These are phyloP conservation scores for Suillus fuscotomentosus DNA, from an alignment of 768 basidiomycete genomes.

Conservation along the genomic window DNA sequence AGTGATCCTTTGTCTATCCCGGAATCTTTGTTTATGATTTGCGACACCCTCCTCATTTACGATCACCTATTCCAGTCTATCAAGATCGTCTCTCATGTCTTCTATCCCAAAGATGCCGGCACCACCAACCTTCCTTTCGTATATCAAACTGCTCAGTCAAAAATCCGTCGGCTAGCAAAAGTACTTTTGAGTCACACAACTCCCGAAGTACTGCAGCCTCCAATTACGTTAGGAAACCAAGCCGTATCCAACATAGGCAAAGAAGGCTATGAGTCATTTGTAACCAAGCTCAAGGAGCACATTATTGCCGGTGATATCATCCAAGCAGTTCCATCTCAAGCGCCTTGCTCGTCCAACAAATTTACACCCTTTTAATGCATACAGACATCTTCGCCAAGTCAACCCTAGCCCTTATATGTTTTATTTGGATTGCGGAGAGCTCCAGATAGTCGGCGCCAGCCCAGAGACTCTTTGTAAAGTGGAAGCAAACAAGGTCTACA, in stretches of 20 bases:
- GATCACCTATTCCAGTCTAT: constrained; percentile 95
- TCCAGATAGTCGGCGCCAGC: constrained; percentile 96
- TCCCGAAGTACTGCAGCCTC: constrained; percentile 67
- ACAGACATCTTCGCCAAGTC: constrained; percentile 87
- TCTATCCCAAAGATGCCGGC: constrained; percentile 70
- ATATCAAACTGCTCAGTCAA: constrained; percentile 85
- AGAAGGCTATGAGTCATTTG: constrained; percentile 87
- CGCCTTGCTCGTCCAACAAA: constrained; percentile 80
- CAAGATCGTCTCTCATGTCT: constrained; percentile 96
- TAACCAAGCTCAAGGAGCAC: constrained; percentile 89
- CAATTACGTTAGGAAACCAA: constrained; percentile 61
- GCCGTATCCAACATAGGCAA: constrained; percentile 91
- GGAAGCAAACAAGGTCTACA: constrained; percentile 86
- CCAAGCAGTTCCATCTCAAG: constrained; percentile 97
- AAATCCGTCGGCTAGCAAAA: constrained; percentile 80
- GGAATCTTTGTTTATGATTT: constrained; percentile 95
- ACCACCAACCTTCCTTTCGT: constrained; percentile 72
- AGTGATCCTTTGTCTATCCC: constrained; percentile 85
- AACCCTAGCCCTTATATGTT: constrained; percentile 99
- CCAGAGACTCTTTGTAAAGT: constrained; percentile 98
- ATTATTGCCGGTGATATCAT: constrained; percentile 98
- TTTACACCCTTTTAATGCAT: constrained; percentile 96
- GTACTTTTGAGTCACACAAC: constrained; percentile 50
- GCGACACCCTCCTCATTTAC: constrained; percentile 93
- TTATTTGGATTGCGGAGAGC: constrained; percentile 89